Evolutionary conservation across 352 stramenopile genomes (phyloP).

Genomic region (Halophytophthora batemanensis): DNA sequence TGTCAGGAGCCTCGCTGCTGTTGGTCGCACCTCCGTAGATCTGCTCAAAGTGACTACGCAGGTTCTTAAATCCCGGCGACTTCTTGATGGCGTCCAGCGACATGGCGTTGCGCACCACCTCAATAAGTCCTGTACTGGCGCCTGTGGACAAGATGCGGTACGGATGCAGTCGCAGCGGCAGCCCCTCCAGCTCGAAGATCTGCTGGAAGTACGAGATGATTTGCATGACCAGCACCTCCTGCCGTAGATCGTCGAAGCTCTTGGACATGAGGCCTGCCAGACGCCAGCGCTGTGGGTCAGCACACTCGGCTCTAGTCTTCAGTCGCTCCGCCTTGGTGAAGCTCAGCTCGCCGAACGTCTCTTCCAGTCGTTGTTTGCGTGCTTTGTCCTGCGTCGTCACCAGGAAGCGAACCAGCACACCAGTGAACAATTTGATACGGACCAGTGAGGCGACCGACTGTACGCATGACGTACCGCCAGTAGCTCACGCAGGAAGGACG

Average conservation of each 20-base stretch:
- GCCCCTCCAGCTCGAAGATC: conserved; percentile 89
- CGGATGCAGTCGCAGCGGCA: conserved; percentile 91
- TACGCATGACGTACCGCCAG: conserved; percentile 15
- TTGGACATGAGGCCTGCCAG: conserved; percentile 92
- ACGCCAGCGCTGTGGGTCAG: conserved; percentile 30
- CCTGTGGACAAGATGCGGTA: conserved; percentile 97
- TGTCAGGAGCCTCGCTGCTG: conserved; percentile 35
- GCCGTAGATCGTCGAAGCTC: conserved; percentile 96
- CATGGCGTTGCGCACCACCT: conserved; percentile 94
- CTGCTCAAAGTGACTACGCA: conserved; percentile 92
- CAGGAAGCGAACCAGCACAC: neutral
- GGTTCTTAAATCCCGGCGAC: conserved; percentile 71
- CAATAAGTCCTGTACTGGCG: conserved; percentile 93
- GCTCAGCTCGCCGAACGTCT: conserved; percentile 71
- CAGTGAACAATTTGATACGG: neutral
- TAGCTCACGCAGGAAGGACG: conserved; percentile 24
- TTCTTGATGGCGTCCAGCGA: conserved; percentile 98
- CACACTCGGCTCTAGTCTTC: conserved; percentile 9
- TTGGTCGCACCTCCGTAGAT: conserved; percentile 79
- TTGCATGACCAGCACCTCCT: conserved; percentile 98
- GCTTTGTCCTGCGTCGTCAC: conserved; percentile 25
- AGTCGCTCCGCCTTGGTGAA: conserved; percentile 45
- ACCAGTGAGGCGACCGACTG: neutral
- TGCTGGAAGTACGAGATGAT: conserved; percentile 95
- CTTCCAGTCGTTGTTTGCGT: conserved; percentile 47